These are phyloP conservation scores for Apiospora sp. DNA, from an alignment of 2,329 filamentous ascomycete genomes.

Conservation along the genomic window DNA sequence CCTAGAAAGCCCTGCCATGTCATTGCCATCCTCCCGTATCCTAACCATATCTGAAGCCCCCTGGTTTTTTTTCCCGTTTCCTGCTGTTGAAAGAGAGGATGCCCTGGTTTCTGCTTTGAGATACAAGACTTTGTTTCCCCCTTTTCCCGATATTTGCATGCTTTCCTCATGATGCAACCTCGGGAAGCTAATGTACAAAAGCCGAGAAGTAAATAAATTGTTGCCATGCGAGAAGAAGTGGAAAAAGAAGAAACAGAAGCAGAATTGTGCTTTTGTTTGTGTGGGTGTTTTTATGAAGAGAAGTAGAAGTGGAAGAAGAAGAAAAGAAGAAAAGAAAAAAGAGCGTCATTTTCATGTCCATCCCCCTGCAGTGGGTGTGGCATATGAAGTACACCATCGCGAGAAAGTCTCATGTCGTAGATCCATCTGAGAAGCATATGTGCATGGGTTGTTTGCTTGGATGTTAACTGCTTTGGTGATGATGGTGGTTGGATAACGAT, in stretches of 20 bases:
- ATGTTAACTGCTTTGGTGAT: not conserved
- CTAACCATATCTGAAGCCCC: slow-evolving; percentile 5
- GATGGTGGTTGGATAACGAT: not conserved
- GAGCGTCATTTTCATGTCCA: slow-evolving; percentile 5
- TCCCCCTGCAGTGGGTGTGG: slow-evolving; percentile 9
- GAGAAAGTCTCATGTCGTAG: slow-evolving; percentile 2
- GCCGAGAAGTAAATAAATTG: not conserved
- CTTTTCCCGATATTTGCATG: not conserved
- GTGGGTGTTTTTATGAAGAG: not conserved
- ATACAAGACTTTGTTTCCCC: not conserved
- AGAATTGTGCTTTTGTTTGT: not conserved
- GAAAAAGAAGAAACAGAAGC: not conserved
- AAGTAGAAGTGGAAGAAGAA: not conserved
- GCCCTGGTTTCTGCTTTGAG: not conserved
- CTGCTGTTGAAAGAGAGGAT: not conserved
- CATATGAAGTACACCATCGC: slow-evolving; percentile 6
- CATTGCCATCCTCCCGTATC: not conserved
- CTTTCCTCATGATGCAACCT: not conserved
- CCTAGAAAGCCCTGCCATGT: not conserved
- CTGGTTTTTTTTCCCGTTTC: not conserved
- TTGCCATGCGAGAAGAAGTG: not conserved
- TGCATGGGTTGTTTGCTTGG: not conserved
- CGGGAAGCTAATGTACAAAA: not conserved
- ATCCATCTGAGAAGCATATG: not conserved
- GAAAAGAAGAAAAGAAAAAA: slow-evolving; percentile 5